phyloP scores from a whole-genome alignment of 2,329 filamentous ascomycete genomes.

The Dothistroma septosporum region DNA sequence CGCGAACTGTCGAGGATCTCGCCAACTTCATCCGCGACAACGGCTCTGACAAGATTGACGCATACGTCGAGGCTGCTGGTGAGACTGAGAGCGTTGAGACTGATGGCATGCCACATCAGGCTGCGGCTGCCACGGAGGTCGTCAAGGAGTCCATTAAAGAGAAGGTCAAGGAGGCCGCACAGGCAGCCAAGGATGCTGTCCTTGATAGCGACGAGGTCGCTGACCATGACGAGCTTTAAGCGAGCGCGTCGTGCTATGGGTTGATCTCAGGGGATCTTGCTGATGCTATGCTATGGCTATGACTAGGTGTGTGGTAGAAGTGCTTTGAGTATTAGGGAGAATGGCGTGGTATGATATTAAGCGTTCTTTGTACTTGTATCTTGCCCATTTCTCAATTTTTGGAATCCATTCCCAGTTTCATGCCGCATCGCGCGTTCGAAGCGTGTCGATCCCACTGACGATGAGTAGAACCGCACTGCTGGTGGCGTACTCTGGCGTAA shows the following conservation, averaged over 20 bases:
- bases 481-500: no score
- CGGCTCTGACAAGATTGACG: conserved; percentile 79
- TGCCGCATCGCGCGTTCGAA: no score
- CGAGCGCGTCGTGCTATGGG: conserved; percentile 5
- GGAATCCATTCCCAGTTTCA: no score
- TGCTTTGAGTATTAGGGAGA: not conserved
- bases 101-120: conserved; percentile 47
- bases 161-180: conserved; percentile 38
- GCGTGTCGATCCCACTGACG: no score
- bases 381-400: not conserved
- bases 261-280: not conserved
- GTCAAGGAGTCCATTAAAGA: conserved; percentile 27
- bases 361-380: not conserved
- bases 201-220: conserved; percentile 36
- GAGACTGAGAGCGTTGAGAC: conserved; percentile 42
- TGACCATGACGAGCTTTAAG: conserved; percentile 73
- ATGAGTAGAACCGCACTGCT: no score
- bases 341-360: not conserved
- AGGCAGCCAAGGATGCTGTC: conserved; percentile 31
- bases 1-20: conserved; percentile 86
- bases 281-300: not conserved
- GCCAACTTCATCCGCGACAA: conserved; percentile 91
- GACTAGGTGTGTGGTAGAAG: not conserved
- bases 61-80: conserved; percentile 53
- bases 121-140: conserved; percentile 41